These are phyloP conservation scores for Chaetomium sp. DNA, from an alignment of 2,329 filamentous ascomycete species.

Conservation along the genomic window DNA sequence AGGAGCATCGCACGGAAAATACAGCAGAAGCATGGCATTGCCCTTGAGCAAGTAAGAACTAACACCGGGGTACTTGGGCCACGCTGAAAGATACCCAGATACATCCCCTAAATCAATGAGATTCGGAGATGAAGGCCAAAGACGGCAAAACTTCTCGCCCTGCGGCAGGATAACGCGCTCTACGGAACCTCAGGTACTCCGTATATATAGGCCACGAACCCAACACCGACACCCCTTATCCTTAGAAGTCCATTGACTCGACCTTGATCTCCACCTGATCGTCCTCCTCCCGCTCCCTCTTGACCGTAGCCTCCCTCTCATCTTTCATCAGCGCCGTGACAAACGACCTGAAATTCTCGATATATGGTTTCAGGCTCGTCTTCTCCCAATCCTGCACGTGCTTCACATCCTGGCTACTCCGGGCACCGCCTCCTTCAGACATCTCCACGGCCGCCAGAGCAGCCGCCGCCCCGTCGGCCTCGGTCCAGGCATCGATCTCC, in stretches of 20 bases:
- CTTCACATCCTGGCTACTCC: constrained; percentile 26
- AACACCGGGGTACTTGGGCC: background rate
- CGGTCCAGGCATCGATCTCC: constrained; percentile 80
- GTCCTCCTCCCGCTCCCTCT: constrained; percentile 57
- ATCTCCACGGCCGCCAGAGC: constrained; percentile 49
- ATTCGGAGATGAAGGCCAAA: background rate
- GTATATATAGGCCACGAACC: background rate
- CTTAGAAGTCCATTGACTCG: constrained; percentile 35
- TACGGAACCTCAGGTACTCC: background rate
- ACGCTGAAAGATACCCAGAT: constrained; percentile 1
- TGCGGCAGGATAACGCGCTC: background rate
- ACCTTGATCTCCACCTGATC: constrained; percentile 38
- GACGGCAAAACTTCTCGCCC: background rate
- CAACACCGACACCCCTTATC: background rate
- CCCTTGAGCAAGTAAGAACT: background rate
- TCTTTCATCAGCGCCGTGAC: constrained; percentile 79
- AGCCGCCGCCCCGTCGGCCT: background rate
- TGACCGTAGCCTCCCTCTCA: constrained; percentile 58
- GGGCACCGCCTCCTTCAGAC: constrained; percentile 32
- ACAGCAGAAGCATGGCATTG: background rate
- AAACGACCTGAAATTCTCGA: constrained; percentile 85
- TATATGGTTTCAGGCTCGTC: constrained; percentile 89
- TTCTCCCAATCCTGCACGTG: constrained; percentile 88
- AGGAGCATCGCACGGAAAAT: background rate
- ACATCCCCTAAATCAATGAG: background rate